These are phyloP conservation scores for Medicago arabica DNA, from an alignment of 306 rosid species.

Conservation along the genomic window DNA sequence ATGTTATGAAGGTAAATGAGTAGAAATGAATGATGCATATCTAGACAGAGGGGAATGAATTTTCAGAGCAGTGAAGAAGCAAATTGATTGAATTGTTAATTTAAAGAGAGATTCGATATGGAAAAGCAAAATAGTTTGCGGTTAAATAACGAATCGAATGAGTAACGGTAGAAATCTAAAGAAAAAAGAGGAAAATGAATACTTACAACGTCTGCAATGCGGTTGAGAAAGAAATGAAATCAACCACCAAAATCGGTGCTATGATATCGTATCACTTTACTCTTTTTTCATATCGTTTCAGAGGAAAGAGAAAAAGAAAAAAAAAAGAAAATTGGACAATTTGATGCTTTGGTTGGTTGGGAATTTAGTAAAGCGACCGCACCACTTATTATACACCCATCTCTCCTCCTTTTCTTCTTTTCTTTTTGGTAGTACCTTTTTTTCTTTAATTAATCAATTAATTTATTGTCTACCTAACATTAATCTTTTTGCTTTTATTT, in stretches of 20 bases:
- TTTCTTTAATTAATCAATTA: not conserved
- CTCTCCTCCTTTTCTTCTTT: not conserved
- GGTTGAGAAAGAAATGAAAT: slow-evolving; percentile 31
- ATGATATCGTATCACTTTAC: not conserved
- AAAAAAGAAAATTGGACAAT: slow-evolving; percentile 19
- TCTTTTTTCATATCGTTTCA: slow-evolving; percentile 13
- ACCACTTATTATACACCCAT: slow-evolving; percentile 46
- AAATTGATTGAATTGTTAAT: too few species aligned
- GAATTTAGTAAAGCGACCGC: slow-evolving; percentile 55
- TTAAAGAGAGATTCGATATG: not conserved
- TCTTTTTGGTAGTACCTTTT: not conserved
- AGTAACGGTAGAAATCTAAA: slow-evolving; percentile 38
- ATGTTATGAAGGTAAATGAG: not conserved
- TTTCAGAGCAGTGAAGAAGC: too few species aligned
- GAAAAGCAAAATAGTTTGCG: not conserved
- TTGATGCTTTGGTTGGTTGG: slow-evolving; percentile 41
- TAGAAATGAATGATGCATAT: not conserved
- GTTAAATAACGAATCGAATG: slow-evolving; percentile 38
- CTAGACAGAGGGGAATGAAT: not conserved
- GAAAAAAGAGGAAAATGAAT: slow-evolving; percentile 21
- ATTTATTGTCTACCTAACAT: not conserved
- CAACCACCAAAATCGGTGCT: slow-evolving; percentile 13
- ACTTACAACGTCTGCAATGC: slow-evolving; percentile 48
- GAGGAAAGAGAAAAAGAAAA: not conserved
- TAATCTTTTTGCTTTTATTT: too few species aligned